Conservation (phyloP, 192 early-diverging fungal genomes). For the Linnemannia exigua region DNA sequence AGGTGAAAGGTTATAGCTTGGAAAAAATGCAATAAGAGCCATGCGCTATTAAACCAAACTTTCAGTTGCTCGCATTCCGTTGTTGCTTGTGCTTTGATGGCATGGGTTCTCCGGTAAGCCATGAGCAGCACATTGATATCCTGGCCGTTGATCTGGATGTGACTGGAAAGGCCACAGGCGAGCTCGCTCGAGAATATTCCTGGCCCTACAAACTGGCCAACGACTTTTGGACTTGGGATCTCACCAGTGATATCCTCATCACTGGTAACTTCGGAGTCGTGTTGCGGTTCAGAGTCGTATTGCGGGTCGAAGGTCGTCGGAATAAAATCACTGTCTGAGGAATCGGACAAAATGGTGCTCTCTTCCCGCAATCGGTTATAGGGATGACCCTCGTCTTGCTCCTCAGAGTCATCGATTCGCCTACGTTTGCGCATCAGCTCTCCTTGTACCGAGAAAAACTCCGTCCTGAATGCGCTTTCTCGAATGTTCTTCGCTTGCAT, state of each 20-base stretch:
- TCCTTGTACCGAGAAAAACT: too few species aligned
- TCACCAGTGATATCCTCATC: constrained; percentile 24
- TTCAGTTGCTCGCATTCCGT: background rate
- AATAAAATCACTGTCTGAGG: too few species aligned
- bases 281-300: too few species aligned
- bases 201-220: constrained; percentile 17
- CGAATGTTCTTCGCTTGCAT: too few species aligned
- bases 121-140: constrained; percentile 2
- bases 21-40: too few species aligned
- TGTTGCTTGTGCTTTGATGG: constrained; percentile 10
- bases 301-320: too few species aligned
- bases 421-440: too few species aligned
- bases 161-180: background rate
- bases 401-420: too few species aligned
- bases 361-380: too few species aligned
- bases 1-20: background rate
- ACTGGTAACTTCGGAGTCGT: background rate
- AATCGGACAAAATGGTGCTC: too few species aligned
- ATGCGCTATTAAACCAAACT: background rate
- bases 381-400: too few species aligned
- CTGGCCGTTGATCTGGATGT: constrained; percentile 1
- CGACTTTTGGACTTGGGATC: constrained; percentile 15
- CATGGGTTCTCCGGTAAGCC: background rate
- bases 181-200: constrained; percentile 10
- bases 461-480: too few species aligned